These are phyloP conservation scores for Saposhnikovia divaricata DNA, from an alignment of 129 eudicot genomes.

Conservation along the genomic window DNA sequence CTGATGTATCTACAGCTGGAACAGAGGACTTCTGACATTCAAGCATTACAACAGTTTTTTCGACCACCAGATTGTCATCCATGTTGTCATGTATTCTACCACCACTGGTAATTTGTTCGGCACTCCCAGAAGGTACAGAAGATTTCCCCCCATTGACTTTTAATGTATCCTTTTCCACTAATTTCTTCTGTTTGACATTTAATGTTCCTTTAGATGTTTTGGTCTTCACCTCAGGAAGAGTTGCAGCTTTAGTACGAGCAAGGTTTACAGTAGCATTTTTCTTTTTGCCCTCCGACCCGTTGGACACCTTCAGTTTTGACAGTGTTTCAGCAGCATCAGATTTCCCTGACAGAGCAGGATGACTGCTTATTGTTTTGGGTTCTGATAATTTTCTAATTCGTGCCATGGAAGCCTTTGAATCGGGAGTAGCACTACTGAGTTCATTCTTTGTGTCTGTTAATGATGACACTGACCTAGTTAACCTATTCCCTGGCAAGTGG, in stretches of 20 bases:
- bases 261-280: conserved; percentile 47
- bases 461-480: conserved; percentile 45
- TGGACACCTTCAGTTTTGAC: conserved; percentile 38
- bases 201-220: conserved; percentile 36
- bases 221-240: conserved; percentile 62
- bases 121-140: conserved; percentile 19
- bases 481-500: conserved; percentile 43
- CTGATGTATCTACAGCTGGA: conserved; percentile 19
- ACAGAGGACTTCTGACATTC: conserved; percentile 58
- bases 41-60: conserved; percentile 74
- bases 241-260: conserved; percentile 63
- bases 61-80: conserved; percentile 60
- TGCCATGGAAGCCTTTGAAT: conserved; percentile 65
- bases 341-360: conserved; percentile 26
- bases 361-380: conserved; percentile 47
- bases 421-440: conserved; percentile 37
- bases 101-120: conserved; percentile 18
- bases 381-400: conserved; percentile 86
- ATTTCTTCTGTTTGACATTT: conserved; percentile 27
- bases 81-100: conserved; percentile 24
- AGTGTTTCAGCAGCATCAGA: conserved; percentile 40
- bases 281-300: conserved; percentile 56
- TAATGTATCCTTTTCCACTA: conserved; percentile 21
- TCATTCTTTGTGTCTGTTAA: conserved; percentile 62
- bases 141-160: conserved; percentile 30